phyloP scores from a whole-genome alignment of 768 basidiomycete species.

The Pleurotus platypus region DNA sequence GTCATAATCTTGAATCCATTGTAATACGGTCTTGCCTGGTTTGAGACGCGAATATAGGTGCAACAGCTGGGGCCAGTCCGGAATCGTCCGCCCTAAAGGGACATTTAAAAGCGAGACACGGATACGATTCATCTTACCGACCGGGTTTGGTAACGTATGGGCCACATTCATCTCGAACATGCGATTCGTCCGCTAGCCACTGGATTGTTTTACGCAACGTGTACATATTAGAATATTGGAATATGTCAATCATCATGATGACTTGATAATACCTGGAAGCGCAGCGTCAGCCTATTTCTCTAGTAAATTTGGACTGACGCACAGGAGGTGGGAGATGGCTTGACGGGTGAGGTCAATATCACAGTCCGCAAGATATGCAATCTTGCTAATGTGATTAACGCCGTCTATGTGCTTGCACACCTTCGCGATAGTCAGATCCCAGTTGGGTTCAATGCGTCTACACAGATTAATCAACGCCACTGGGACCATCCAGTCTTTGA shows the following conservation, averaged over 20 bases:
- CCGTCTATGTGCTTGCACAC: conserved; percentile 86
- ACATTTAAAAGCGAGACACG: not conserved
- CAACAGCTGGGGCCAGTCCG: conserved; percentile 86
- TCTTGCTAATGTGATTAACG: conserved; percentile 84
- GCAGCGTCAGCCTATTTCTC: conserved; percentile 9
- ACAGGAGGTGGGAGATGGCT: conserved; percentile 92
- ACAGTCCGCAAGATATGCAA: conserved; percentile 89
- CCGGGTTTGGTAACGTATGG: conserved; percentile 84
- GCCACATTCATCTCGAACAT: conserved; percentile 89
- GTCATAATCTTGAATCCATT: conserved; percentile 83
- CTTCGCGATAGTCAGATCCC: conserved; percentile 94
- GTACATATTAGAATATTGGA: conserved; percentile 98
- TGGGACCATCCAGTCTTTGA: conserved; percentile 95
- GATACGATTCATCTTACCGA: conserved; percentile 19
- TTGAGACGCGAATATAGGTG: conserved; percentile 84
- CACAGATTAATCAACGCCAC: conserved; percentile 81
- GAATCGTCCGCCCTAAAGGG: conserved; percentile 48
- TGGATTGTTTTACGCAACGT: conserved; percentile 83
- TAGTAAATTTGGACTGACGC: conserved; percentile 20
- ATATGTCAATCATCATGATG: conserved; percentile 94
- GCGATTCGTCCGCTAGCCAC: conserved; percentile 80
- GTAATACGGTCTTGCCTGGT: conserved; percentile 76
- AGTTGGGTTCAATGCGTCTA: conserved; percentile 82
- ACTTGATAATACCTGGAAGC: conserved; percentile 85
- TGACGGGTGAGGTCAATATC: conserved; percentile 78